A percentile compares a stretch with the other conserved stretches of the same genome.
Conservation (phyloP, 2,329 filamentous ascomycete species). For the Chaetomium sp. region DNA sequence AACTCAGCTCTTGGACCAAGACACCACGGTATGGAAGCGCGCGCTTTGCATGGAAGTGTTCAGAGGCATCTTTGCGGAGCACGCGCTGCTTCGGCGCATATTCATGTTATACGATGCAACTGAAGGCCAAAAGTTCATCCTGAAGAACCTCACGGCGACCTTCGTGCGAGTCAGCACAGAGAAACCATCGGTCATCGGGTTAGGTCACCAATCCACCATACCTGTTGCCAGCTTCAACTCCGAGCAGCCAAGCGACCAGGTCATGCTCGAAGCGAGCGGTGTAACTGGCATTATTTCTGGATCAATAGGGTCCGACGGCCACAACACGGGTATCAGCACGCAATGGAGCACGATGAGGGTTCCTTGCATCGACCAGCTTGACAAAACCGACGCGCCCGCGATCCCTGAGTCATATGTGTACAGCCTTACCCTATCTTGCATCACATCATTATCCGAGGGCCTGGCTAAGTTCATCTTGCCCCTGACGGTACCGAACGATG, state of each 20-base stretch:
- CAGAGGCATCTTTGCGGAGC: conserved; percentile 75
- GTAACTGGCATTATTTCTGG: conserved; percentile 81
- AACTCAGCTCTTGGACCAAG: conserved; percentile 82
- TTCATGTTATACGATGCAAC: conserved; percentile 73
- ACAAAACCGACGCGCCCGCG: conserved; percentile 77
- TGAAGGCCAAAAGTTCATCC: conserved; percentile 64
- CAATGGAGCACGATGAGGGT: conserved; percentile 87
- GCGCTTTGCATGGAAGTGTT: conserved; percentile 89
- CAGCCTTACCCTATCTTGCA: conserved; percentile 78
- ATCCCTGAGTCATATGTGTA: conserved; percentile 94
- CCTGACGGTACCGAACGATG: conserved; percentile 74
- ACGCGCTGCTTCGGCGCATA: conserved; percentile 68
- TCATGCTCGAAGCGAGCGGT: conserved; percentile 81
- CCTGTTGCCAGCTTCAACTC: conserved; percentile 56
- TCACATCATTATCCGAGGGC: conserved; percentile 84
- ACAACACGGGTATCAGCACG: conserved; percentile 72
- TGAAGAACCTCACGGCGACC: conserved; percentile 75
- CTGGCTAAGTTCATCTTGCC: conserved; percentile 90
- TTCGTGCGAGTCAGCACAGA: conserved; percentile 93
- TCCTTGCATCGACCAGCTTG: conserved; percentile 86
- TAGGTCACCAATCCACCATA: conserved; percentile 81
- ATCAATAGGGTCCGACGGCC: conserved; percentile 58
- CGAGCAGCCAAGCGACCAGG: conserved; percentile 65
- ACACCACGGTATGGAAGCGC: conserved; percentile 77
- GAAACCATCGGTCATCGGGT: conserved; percentile 79